Evolutionary conservation across 2,329 filamentous ascomycete species (phyloP).

Genomic region (Fusarium phyllophilum): DNA sequence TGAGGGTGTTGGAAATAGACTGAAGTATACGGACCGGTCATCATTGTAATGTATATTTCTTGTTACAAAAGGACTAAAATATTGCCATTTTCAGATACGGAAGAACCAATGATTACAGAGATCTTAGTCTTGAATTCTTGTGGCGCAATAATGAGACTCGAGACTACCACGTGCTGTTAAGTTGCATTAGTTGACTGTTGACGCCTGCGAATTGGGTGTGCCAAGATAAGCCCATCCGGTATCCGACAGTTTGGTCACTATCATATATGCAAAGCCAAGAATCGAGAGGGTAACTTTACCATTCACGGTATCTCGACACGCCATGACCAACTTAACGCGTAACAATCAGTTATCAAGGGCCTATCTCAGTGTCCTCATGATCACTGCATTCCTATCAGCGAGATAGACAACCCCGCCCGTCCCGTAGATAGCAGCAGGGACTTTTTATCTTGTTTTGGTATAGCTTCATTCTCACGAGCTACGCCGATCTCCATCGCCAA

Average conservation of each 20-base stretch:
- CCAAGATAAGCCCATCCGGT: not conserved
- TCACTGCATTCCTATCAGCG: not conserved
- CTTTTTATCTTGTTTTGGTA: slow-evolving; percentile 29
- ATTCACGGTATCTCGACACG: slow-evolving; percentile 1
- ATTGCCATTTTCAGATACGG: slow-evolving; percentile 1
- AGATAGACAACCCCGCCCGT: slow-evolving; percentile 12
- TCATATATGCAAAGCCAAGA: not conserved
- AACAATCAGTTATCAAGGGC: not conserved
- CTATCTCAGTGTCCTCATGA: slow-evolving; percentile 9
- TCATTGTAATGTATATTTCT: slow-evolving; percentile 25
- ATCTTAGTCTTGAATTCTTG: not conserved
- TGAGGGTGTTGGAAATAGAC: not conserved
- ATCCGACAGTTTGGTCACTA: not conserved
- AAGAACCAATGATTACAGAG: not conserved
- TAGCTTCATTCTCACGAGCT: slow-evolving; percentile 5
- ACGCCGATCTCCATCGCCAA: slow-evolving; percentile 3
- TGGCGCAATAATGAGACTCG: not conserved
- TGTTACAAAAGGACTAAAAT: not conserved
- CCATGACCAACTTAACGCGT: not conserved
- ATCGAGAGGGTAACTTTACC: not conserved
- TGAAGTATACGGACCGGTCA: slow-evolving; percentile 12
- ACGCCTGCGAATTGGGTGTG: not conserved
- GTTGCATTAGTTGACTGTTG: not conserved
- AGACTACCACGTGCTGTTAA: not conserved
- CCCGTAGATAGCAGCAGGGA: slow-evolving; percentile 15